phyloP scores from a whole-genome alignment of 2,329 filamentous ascomycete genomes.

The Scopulariopsis brevicaulis region DNA sequence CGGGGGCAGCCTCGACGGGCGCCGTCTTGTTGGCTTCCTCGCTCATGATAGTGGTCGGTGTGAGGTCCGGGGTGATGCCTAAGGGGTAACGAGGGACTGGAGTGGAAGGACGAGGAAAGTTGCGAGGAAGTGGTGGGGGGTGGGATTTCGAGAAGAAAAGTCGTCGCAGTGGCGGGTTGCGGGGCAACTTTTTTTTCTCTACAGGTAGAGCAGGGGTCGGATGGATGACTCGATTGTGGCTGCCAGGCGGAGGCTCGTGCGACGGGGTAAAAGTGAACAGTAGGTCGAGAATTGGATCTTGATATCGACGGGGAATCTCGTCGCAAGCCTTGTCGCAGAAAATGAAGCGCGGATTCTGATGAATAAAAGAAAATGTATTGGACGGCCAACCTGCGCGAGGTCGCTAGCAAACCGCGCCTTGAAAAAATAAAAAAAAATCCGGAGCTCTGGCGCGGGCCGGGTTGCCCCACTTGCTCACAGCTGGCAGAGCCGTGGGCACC shows the following conservation, averaged over 20 bases:
- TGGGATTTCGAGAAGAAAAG: not conserved
- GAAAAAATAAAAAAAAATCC: not conserved
- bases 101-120: not conserved
- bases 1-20: constrained; percentile 6
- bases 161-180: not conserved
- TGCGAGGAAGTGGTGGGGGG: not conserved
- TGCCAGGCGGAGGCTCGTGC: too few relatives aligned
- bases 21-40: constrained; percentile 1
- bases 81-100: constrained; percentile 6
- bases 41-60: not conserved
- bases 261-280: too few relatives aligned
- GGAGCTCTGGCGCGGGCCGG: not conserved
- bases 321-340: not conserved
- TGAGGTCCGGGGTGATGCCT: constrained; percentile 1
- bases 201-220: not conserved
- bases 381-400: not conserved
- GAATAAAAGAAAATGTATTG: not conserved
- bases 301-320: not conserved
- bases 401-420: not conserved
- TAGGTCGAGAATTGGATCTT: too few relatives aligned
- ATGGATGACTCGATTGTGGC: not conserved
- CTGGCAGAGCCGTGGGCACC: not conserved
- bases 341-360: not conserved
- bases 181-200: not conserved
- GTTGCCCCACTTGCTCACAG: not conserved